These are phyloP conservation scores for Suillus placidus DNA, from an alignment of 768 basidiomycete genomes.

Conservation along the genomic window DNA sequence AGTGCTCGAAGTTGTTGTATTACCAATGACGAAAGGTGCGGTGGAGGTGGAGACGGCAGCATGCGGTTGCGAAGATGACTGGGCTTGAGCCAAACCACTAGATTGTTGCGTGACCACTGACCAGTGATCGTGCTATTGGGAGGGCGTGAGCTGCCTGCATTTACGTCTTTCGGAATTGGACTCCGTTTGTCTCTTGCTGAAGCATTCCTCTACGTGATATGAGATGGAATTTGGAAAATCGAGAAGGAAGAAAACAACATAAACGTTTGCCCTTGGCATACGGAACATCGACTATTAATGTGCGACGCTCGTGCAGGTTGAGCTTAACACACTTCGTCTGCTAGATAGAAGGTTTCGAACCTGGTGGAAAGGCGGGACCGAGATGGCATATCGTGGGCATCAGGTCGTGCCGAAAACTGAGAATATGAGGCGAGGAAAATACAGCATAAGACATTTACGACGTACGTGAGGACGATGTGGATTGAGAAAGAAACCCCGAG, in stretches of 20 bases:
- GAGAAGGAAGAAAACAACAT: not conserved
- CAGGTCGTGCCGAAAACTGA: too few relatives aligned
- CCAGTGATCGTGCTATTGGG: not conserved
- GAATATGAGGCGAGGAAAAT: too few relatives aligned
- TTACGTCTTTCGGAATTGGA: not conserved
- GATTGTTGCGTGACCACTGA: not conserved
- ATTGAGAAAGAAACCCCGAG: too few relatives aligned
- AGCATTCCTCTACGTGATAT: not conserved
- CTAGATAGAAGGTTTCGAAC: not conserved
- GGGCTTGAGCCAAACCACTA: not conserved
- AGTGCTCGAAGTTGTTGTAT: too few relatives aligned
- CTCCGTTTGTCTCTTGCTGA: not conserved
- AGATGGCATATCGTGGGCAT: too few relatives aligned
- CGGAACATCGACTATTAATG: not conserved
- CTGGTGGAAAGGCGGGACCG: not conserved
- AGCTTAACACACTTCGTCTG: not conserved
- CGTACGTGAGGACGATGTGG: too few relatives aligned
- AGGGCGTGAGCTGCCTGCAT: not conserved
- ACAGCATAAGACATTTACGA: too few relatives aligned
- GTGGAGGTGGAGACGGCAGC: not conserved
- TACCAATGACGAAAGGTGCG: not conserved
- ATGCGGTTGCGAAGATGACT: not conserved
- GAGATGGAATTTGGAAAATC: not conserved
- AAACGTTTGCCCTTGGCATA: not conserved
- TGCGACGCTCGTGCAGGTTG: not conserved